Evolutionary conservation across 192 early-diverging fungal species (phyloP), one percentile per base, ranked within the genome.

Genomic region (Umbelopsis sp.): DNA sequence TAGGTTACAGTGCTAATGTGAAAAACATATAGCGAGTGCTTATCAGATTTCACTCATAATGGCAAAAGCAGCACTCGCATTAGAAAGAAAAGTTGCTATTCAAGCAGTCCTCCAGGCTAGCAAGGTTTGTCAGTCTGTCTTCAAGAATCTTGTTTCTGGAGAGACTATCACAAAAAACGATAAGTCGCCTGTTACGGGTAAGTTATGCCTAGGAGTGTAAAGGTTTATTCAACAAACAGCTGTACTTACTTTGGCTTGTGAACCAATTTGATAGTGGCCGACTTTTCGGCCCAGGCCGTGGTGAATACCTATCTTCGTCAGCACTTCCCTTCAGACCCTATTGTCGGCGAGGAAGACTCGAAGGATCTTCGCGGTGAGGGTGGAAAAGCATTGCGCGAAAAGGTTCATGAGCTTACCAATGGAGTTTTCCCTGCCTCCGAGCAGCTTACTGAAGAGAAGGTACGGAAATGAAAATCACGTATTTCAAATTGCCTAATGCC

Each of bases 301-400:
- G 92, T 99, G 45, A 97, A 97, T 82, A 78, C 86, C 1, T 81
- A 92, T 65, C 85, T 99, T 8, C 76, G 87, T 66, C 66, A 86
- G 67, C 77, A 83, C 66, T 98, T 98, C 65, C 95, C 97, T 15
- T 37, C 88, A 20, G 96, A 97, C 77, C 91, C 91, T 27, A 93
- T 99, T 61, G 91, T 98, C 16, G 98, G 96, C 33, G 98, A 99
- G 78, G 98, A 99, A 76, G 95, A 98, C 70, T 87, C 96, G 0
- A 86, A 87, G 69, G 96, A 95, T 64, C 82, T 99, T 10, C 89
- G 84, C 44, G 91, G 88, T 21, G 92, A 97, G 16, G 74, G 47
- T 1, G 88, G 87, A 25, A 87, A 81, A 10, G 65, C 64, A 0
- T 80, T 96, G 69, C 76, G 91, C 46, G 84, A 92, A 45, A 91